A percentile compares a stretch with the other conserved stretches of the same genome.
These are phyloP conservation scores for Populus trichocarpa DNA, from an alignment of 441 rosid species.

Conservation along the genomic window DNA sequence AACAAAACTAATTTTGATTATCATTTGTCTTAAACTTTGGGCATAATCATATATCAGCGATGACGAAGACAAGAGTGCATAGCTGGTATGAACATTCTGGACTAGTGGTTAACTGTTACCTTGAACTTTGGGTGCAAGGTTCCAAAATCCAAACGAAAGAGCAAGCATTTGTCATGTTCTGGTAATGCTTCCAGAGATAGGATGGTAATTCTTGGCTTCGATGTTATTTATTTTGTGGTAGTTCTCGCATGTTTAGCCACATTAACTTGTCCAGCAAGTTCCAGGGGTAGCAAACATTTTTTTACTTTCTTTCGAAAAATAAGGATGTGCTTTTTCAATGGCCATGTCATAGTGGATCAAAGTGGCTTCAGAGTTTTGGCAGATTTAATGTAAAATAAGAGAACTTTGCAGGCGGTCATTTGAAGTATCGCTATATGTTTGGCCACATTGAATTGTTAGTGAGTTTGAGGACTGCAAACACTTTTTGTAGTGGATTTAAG, in stretches of 20 bases:
- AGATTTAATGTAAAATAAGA: background rate
- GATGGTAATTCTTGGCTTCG: background rate
- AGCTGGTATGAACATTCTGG: background rate
- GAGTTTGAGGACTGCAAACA: background rate
- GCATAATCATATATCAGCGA: background rate
- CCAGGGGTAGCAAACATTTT: background rate
- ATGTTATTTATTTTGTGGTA: background rate
- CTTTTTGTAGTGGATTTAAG: background rate
- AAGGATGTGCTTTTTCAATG: background rate
- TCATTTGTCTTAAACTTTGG: background rate
- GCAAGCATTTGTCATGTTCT: background rate
- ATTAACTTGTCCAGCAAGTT: background rate
- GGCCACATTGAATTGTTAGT: background rate
- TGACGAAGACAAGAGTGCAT: background rate
- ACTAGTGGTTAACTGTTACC: background rate
- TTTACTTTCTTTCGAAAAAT: background rate
- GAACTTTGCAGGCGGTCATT: background rate
- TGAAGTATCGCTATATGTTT: background rate
- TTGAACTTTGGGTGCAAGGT: background rate
- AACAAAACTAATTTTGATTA: background rate
- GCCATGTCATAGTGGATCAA: background rate
- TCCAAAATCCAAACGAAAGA: background rate
- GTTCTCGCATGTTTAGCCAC: background rate
- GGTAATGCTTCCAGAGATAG: background rate
- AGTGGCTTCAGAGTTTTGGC: background rate